phyloP scores from a whole-genome alignment of 164 flowering plant genomes.

The Tetrastigma voinierianum region DNA sequence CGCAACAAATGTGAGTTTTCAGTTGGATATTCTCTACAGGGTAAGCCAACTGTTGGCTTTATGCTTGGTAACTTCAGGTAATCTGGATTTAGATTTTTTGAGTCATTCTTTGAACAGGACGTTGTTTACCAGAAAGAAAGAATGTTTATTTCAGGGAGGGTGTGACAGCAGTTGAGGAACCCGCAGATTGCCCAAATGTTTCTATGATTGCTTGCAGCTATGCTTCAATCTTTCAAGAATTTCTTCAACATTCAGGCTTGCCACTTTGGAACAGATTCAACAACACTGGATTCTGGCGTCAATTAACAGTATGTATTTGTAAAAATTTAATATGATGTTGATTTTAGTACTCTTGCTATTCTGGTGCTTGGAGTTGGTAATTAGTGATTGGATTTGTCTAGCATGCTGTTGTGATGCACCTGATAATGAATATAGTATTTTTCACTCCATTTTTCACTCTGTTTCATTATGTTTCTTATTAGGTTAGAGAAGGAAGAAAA shows the following conservation, averaged over 20 bases:
- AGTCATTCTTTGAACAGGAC: conserved; percentile 2
- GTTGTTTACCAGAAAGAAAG: background rate
- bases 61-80: conserved; percentile 96
- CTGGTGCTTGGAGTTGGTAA: no score
- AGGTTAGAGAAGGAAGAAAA: conserved; percentile 92
- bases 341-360: background rate
- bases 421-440: background rate
- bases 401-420: background rate
- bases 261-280: conserved; percentile 89
- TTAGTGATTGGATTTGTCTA: conserved; percentile 1
- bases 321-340: background rate
- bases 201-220: conserved; percentile 66
- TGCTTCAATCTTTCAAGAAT: conserved; percentile 80
- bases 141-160: conserved; percentile 69
- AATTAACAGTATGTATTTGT: conserved; percentile 60
- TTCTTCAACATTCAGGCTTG: conserved; percentile 58
- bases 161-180: conserved; percentile 87
- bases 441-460: background rate
- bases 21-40: conserved; percentile 71
- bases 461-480: conserved; percentile 1
- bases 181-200: conserved; percentile 82
- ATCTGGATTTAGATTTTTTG: background rate
- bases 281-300: conserved; percentile 95
- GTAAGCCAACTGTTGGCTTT: conserved; percentile 84
- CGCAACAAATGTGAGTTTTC: conserved; percentile 98